Evolutionary conservation across 2,329 filamentous ascomycete species (phyloP), one percentile per base, ranked within the genome.

Genomic region (Alternaria alternata): DNA sequence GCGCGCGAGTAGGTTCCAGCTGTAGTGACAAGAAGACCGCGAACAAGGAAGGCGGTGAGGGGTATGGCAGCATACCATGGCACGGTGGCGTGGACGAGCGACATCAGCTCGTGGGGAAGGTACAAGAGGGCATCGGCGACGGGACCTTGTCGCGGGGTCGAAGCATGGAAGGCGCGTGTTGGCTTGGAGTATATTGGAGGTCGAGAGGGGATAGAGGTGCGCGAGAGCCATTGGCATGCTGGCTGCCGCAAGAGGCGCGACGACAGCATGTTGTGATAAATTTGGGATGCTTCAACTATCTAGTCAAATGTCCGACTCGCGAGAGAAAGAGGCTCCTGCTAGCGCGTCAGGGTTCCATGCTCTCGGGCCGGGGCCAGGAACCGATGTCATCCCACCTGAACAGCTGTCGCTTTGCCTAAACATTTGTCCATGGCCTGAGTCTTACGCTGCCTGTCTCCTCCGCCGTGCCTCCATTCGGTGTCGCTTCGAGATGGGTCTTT

Each of bases 11-110:
- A 83, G 42, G 83, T 71, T 41, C 83, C 73, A 4, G 70, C 73
- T 3, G 85, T 84, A 9, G 84, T 74, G 42, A 83, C 80, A 51
- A 87, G 71, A 7, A 78, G 56, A 18, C 74, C 78, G 48, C 86
- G 84, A 3, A 87, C 78, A 16, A 83, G 51, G 41, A 88, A 68
- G 4, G 86, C 86, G 4, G 84, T 81, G 54, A 87, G 73, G 5
- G 86, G 86, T 42, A 89, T 81, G 20, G 84, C 82, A 12, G 80
- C 77, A 7, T 76, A 83, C 86, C 86, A 89, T 55, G 86, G 80
- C 3, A 88, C 76, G 43, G 80, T 77, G 16, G 79, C 81, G 69
- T 88, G 85, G 77, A 93, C 67, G 26, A 78, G 66, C 56, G 83
- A 77, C 54, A 87, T 78, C 59, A 84, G 69, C 51, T 75, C 73